These are phyloP conservation scores for Rhizopogon rudus DNA, from an alignment of 768 basidiomycete genomes.

Conservation along the genomic window DNA sequence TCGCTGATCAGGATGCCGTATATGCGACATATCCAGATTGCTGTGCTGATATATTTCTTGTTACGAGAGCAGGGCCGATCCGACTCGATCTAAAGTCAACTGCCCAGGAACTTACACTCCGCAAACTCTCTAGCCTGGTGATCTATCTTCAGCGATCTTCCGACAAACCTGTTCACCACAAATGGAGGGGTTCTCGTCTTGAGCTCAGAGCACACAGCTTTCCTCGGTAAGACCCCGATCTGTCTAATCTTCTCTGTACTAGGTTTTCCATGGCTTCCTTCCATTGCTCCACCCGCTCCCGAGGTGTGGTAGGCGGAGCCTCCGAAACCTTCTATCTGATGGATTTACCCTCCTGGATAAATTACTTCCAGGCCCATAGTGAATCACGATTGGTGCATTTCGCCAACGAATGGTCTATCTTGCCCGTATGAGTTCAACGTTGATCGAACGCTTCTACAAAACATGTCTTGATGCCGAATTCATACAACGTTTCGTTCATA, in stretches of 20 bases:
- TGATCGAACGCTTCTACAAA: slow-evolving; percentile 19
- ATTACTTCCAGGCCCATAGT: slow-evolving; percentile 5
- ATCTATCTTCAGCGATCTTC: slow-evolving; percentile 5
- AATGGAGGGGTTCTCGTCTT: slow-evolving; percentile 7
- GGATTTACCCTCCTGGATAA: slow-evolving; percentile 21
- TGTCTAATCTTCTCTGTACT: slow-evolving; percentile 11
- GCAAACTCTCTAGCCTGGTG: slow-evolving; percentile 16
- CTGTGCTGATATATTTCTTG: slow-evolving; percentile 25
- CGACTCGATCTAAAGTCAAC: slow-evolving; percentile 31
- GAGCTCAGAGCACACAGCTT: slow-evolving; percentile 14
- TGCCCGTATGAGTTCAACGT: slow-evolving; percentile 11
- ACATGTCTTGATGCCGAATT: slow-evolving; percentile 23
- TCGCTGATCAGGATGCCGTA: slow-evolving; percentile 30
- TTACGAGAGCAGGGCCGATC: slow-evolving; percentile 34
- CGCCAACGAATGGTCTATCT: slow-evolving; percentile 20
- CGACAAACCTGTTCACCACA: slow-evolving; percentile 5
- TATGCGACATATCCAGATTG: slow-evolving; percentile 29
- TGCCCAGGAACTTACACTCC: slow-evolving; percentile 25
- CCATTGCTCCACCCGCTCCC: slow-evolving; percentile 9
- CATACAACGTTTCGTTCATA: slow-evolving; percentile 29
- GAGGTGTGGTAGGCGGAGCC: slow-evolving; percentile 2
- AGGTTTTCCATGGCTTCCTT: slow-evolving; percentile 11
- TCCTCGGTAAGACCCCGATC: slow-evolving; percentile 11
- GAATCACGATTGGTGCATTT: slow-evolving; percentile 4
- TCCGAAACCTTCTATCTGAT: slow-evolving; percentile 16